Percentiles rank a stretch among this genome's conserved stretches.
These are phyloP conservation scores for Aspergillus nanangensis DNA, from an alignment of 495 filamentous ascomycete species.

Conservation along the genomic window DNA sequence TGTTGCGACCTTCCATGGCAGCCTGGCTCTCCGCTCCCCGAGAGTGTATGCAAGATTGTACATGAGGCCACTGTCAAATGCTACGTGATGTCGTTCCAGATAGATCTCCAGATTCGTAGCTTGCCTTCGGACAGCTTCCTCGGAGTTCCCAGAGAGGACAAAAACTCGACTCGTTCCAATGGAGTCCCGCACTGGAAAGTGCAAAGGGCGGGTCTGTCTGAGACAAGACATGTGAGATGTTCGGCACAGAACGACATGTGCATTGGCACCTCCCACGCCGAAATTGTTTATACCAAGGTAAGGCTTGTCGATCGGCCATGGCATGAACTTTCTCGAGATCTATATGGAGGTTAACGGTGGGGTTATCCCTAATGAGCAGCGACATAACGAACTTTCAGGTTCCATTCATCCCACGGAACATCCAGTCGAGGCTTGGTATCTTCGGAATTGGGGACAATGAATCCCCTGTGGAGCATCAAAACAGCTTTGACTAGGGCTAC, in stretches of 20 bases:
- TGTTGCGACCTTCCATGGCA: conserved; percentile 21
- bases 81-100: conserved; percentile 16
- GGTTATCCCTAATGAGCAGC: background rate
- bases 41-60: conserved; percentile 38
- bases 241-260: conserved; percentile 20
- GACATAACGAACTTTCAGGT: conserved; percentile 30
- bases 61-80: conserved; percentile 17
- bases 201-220: too few species aligned
- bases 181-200: conserved; percentile 12
- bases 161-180: conserved; percentile 13
- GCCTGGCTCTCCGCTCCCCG: conserved; percentile 23
- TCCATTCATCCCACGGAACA: conserved; percentile 28
- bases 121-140: conserved; percentile 14
- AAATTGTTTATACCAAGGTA: conserved; percentile 31
- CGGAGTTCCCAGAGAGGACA: conserved; percentile 17
- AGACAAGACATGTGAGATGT: conserved; percentile 3
- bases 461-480: conserved; percentile 41
- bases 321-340: conserved; percentile 23
- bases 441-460: conserved; percentile 31
- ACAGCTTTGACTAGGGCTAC: conserved; percentile 38
- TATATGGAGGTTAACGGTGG: background rate
- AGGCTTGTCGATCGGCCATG: conserved; percentile 23
- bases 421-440: conserved; percentile 26
- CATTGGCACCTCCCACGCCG: conserved; percentile 30
- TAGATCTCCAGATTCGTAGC: conserved; percentile 15